phyloP scores from a whole-genome alignment of 1,284 basidiomycete species.

The Anthracocystis panici-leucophaei region DNA sequence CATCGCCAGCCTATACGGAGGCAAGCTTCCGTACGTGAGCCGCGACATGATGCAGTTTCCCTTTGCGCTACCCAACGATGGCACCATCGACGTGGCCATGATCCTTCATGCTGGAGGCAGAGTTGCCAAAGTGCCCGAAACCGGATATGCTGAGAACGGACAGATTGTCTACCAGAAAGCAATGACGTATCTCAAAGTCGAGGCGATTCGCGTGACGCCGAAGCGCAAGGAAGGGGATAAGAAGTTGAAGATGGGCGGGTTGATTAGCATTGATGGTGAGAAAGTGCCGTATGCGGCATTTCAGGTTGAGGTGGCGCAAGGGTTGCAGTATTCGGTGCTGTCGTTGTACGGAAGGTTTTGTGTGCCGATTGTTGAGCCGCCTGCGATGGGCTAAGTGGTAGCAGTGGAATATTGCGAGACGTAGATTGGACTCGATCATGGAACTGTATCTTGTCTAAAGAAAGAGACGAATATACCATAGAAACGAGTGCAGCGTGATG shows the following conservation, averaged over 20 bases:
- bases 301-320: conserved; percentile 79
- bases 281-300: conserved; percentile 81
- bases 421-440: neutral
- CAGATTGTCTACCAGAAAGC: conserved; percentile 56
- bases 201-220: conserved; percentile 65
- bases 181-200: conserved; percentile 63
- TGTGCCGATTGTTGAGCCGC: conserved; percentile 41
- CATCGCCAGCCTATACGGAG: conserved; percentile 62
- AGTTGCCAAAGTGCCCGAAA: conserved; percentile 54
- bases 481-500: too few relatives aligned
- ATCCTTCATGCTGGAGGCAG: conserved; percentile 57
- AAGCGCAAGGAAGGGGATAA: conserved; percentile 48
- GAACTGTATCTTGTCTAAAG: neutral
- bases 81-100: conserved; percentile 60
- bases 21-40: conserved; percentile 66
- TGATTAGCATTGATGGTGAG: conserved; percentile 81
- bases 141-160: conserved; percentile 57
- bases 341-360: conserved; percentile 52
- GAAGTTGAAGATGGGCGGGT: conserved; percentile 43
- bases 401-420: neutral
- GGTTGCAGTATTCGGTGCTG: conserved; percentile 42
- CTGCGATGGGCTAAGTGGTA: conserved; percentile 2
- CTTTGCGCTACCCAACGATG: conserved; percentile 60
- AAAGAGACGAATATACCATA: too few relatives aligned
- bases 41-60: conserved; percentile 68